Conservation (phyloP, 805 yeast species). For the Metschnikowia bowlesiae region DNA sequence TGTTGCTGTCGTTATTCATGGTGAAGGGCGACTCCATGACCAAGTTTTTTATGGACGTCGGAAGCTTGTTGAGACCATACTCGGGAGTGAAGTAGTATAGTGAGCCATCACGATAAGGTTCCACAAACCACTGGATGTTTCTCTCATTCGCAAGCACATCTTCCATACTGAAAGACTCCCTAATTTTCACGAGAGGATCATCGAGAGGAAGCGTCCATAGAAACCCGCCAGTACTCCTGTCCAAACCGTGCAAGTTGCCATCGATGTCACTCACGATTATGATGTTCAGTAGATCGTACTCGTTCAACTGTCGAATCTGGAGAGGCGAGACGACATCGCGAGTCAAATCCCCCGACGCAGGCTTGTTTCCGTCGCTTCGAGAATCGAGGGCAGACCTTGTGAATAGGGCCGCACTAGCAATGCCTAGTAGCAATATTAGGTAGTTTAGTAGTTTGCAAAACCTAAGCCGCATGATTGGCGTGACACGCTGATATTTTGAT, state of each 20-base stretch:
- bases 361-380: background rate
- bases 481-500: background rate
- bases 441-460: background rate
- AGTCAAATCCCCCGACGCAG: background rate
- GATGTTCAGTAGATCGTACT: conserved; percentile 52
- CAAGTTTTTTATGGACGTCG: conserved; percentile 72
- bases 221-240: conserved; percentile 67
- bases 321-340: conserved; percentile 27
- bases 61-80: conserved; percentile 73
- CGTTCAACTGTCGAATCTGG: conserved; percentile 38
- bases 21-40: conserved; percentile 85
- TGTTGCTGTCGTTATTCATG: conserved; percentile 65
- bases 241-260: conserved; percentile 79
- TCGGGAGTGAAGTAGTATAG: conserved; percentile 74
- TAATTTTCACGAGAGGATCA: conserved; percentile 54
- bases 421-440: background rate
- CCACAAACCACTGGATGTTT: conserved; percentile 74
- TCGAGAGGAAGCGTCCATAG: conserved; percentile 73
- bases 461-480: background rate
- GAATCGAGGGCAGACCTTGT: background rate
- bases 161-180: conserved; percentile 9
- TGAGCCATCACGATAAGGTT: conserved; percentile 82
- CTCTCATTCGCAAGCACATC: conserved; percentile 13
- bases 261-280: conserved; percentile 77
- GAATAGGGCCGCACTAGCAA: background rate